Conservation (phyloP, 257 asterid species). For the Anisodus acutangulus region DNA sequence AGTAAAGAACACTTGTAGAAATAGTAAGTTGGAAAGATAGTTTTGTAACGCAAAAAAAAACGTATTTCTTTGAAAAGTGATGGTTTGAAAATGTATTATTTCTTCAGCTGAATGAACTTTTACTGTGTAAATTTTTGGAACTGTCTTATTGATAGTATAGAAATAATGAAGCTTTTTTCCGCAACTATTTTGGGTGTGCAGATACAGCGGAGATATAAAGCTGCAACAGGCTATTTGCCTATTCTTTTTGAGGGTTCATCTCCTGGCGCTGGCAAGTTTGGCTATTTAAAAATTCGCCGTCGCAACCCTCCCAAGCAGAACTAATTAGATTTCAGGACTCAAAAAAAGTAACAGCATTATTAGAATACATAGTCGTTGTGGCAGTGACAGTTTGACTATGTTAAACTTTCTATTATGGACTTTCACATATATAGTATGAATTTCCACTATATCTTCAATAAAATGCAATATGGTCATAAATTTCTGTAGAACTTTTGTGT, state of each 20-base stretch:
- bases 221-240: constrained; percentile 82
- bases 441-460: neutral
- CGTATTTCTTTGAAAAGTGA: neutral
- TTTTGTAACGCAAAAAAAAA: neutral
- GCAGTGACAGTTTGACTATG: neutral
- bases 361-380: neutral
- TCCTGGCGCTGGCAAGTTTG: constrained; percentile 96
- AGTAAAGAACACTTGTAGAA: neutral
- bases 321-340: neutral
- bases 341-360: neutral
- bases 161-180: neutral
- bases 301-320: constrained; percentile 37
- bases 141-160: neutral
- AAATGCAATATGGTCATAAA: constrained; percentile 12
- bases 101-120: neutral
- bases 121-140: neutral
- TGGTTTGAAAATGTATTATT: neutral
- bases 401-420: neutral
- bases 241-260: constrained; percentile 88
- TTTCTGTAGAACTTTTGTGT: neutral
- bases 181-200: constrained; percentile 41
- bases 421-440: neutral
- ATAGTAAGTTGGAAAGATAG: neutral
- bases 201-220: constrained; percentile 50
- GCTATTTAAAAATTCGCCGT: constrained; percentile 77